A percentile compares a stretch with the other conserved stretches of the same genome.
Evolutionary conservation across 345 rosid species (phyloP).

Genomic region (Odontarrhena argentea): DNA sequence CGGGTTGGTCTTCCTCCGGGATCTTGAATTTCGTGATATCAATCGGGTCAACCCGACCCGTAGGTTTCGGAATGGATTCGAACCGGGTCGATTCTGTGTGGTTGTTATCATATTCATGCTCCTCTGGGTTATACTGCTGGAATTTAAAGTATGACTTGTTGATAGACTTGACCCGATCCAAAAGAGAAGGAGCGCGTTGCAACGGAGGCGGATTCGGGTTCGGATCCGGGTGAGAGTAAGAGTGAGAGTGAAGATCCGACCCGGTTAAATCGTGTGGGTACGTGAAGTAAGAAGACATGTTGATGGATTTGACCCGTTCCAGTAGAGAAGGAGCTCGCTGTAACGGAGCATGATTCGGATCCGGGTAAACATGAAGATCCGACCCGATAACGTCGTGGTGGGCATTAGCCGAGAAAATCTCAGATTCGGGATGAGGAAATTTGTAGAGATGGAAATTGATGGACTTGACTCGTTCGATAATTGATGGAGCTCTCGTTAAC

Average conservation of each 20-base stretch:
- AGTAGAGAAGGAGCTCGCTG: slow-evolving; percentile 61
- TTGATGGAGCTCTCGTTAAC: slow-evolving; percentile 52
- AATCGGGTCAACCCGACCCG: slow-evolving; percentile 35
- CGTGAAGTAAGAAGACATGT: slow-evolving; percentile 39
- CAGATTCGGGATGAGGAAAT: slow-evolving; percentile 30
- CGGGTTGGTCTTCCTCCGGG: slow-evolving; percentile 32
- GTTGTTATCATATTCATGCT: slow-evolving; percentile 6
- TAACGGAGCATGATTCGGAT: slow-evolving; percentile 36
- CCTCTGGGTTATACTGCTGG: slow-evolving; percentile 38
- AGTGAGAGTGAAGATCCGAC: slow-evolving; percentile 30
- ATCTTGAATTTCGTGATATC: slow-evolving; percentile 35
- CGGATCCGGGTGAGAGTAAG: slow-evolving; percentile 17
- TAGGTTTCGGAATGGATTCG: slow-evolving; percentile 23
- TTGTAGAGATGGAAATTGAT: slow-evolving; percentile 47
- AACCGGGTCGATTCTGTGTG: slow-evolving; percentile 29
- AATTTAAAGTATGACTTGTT: slow-evolving; percentile 39
- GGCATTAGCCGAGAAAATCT: slow-evolving; percentile 18
- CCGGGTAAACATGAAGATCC: slow-evolving; percentile 39
- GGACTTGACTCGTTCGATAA: slow-evolving; percentile 56
- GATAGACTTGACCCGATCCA: slow-evolving; percentile 68
- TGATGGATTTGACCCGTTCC: slow-evolving; percentile 65
- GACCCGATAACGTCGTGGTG: slow-evolving; percentile 36
- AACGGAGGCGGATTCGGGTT: slow-evolving; percentile 26
- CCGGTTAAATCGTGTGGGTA: slow-evolving; percentile 31
- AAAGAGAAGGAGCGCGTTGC: slow-evolving; percentile 52